Conservation (phyloP, 78 protist genomes). For the Dictyostelium firmibasis region DNA sequence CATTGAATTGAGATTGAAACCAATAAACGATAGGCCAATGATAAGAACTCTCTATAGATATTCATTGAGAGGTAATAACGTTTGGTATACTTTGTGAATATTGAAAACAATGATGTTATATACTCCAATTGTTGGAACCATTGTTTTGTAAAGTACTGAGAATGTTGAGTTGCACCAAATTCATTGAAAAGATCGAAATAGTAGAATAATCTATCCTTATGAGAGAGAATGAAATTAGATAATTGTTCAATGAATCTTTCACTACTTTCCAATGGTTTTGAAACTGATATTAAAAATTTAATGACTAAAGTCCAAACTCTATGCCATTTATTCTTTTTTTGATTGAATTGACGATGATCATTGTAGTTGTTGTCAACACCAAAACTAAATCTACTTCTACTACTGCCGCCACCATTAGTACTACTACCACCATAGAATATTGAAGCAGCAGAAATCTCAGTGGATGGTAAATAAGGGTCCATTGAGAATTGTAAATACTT, state of each 20-base stretch:
- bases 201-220: slow-evolving; percentile 48
- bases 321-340: slow-evolving; percentile 39
- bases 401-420: background rate
- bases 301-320: slow-evolving; percentile 12
- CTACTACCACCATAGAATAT: background rate
- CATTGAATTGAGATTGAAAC: background rate
- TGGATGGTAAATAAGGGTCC: slow-evolving; percentile 19
- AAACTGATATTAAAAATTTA: slow-evolving; percentile 7
- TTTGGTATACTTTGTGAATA: slow-evolving; percentile 46
- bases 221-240: slow-evolving; percentile 26
- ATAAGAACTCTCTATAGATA: slow-evolving; percentile 1
- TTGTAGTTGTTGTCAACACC: too few relatives aligned
- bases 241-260: slow-evolving; percentile 39
- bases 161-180: slow-evolving; percentile 5
- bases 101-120: background rate
- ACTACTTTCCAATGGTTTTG: background rate
- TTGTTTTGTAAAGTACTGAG: slow-evolving; percentile 6
- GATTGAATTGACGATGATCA: background rate
- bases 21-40: background rate
- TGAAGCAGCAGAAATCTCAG: background rate
- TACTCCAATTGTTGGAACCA: slow-evolving; percentile 33
- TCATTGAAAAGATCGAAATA: slow-evolving; percentile 14
- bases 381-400: too few relatives aligned
- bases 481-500: background rate
- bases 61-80: slow-evolving; percentile 18